Conservation (phyloP, 1,284 basidiomycete species). For the Paramarasmius palmivorus region DNA sequence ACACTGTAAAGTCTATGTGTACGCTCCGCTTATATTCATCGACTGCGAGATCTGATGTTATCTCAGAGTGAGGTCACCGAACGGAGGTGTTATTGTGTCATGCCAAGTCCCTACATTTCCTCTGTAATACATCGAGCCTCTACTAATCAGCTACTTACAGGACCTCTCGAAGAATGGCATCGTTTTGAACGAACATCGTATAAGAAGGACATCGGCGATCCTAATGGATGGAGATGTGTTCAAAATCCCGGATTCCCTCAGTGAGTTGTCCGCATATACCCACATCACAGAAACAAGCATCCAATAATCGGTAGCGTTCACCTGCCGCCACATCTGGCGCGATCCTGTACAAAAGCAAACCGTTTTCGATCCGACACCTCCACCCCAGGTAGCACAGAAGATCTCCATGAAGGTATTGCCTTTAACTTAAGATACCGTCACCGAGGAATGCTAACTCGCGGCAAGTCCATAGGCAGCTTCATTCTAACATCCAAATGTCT, state of each 20-base stretch:
- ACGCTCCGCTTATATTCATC: slow-evolving; percentile 21
- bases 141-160: slow-evolving; percentile 32
- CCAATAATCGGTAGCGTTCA: slow-evolving; percentile 50
- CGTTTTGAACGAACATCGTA: slow-evolving; percentile 65
- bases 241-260: slow-evolving; percentile 63
- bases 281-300: background rate
- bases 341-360: slow-evolving; percentile 50
- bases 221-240: slow-evolving; percentile 75
- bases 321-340: slow-evolving; percentile 59
- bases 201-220: slow-evolving; percentile 64
- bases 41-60: background rate
- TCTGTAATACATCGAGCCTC: background rate
- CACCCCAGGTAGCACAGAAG: slow-evolving; percentile 51
- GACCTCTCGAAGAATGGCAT: slow-evolving; percentile 82
- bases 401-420: slow-evolving; percentile 29
- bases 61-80: slow-evolving; percentile 62
- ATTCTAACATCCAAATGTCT: slow-evolving; percentile 73
- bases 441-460: slow-evolving; percentile 8
- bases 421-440: background rate
- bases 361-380: slow-evolving; percentile 64
- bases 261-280: slow-evolving; percentile 31
- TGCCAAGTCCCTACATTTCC: slow-evolving; percentile 54
- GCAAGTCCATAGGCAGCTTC: slow-evolving; percentile 58
- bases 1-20: slow-evolving; percentile 83
- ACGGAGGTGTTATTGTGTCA: slow-evolving; percentile 72